phyloP scores from a whole-genome alignment of 73 alveolate species.

The Stentor roeselii region DNA sequence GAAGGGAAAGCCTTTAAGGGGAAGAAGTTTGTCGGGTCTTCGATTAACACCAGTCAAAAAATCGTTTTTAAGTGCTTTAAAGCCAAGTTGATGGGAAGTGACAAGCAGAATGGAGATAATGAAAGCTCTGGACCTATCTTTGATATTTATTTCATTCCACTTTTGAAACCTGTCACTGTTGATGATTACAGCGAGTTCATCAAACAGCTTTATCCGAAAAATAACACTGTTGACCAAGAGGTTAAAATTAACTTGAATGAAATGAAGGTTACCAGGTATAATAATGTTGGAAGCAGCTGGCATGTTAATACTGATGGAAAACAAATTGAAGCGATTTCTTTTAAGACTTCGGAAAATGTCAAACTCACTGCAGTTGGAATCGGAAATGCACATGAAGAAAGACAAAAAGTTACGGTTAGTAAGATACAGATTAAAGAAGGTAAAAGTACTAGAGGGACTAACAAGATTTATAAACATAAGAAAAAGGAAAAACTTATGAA shows the following conservation, averaged over 20 bases:
- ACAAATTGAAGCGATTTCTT: not conserved
- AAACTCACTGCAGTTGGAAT: not conserved
- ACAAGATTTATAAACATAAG: not conserved
- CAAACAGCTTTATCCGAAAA: not conserved
- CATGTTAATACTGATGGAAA: not conserved
- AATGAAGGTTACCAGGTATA: not conserved
- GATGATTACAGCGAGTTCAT: not conserved
- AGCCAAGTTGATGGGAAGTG: not conserved
- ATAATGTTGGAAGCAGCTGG: not conserved
- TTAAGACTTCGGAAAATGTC: not conserved
- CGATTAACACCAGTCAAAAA: not conserved
- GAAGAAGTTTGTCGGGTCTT: not conserved
- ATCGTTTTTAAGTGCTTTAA: not conserved
- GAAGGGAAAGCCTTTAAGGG: conserved; percentile 26
- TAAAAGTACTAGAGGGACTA: conserved; percentile 3
- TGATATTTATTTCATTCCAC: conserved; percentile 1
- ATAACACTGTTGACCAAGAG: not conserved
- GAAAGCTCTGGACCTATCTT: conserved; percentile 10
- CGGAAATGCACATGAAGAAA: conserved; percentile 7
- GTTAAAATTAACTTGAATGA: not conserved
- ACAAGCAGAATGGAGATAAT: conserved; percentile 18
- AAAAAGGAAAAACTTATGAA: not conserved
- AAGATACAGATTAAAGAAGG: not conserved
- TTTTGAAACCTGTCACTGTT: not conserved
- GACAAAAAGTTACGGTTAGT: not conserved